Conservation (phyloP, 306 rosid species). For the Begonia peltatifolia region DNA sequence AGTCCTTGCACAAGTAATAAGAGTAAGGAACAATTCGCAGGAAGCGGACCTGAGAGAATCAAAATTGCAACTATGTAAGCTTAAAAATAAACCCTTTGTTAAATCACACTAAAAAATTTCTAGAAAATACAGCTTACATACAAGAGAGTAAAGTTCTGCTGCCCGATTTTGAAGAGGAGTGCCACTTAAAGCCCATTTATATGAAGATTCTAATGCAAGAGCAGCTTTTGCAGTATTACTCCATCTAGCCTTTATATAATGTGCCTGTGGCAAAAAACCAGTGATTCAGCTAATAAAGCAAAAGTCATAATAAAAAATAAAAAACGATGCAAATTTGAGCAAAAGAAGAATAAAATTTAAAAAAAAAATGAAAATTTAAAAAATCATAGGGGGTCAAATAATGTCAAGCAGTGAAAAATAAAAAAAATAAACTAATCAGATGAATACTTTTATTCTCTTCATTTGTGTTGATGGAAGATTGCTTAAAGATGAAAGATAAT, state of each 20-base stretch:
- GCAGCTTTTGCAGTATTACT: slow-evolving; percentile 75
- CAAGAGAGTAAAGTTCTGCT: slow-evolving; percentile 84
- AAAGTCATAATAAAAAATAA: background rate
- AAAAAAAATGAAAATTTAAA: background rate
- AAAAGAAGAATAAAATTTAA: background rate
- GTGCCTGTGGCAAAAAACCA: slow-evolving; percentile 36
- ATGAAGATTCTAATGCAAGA: slow-evolving; percentile 63
- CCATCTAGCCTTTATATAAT: slow-evolving; percentile 52
- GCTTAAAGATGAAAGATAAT: background rate
- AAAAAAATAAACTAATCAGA: too few species aligned
- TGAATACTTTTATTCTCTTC: too few species aligned
- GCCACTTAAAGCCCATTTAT: slow-evolving; percentile 93
- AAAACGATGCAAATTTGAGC: background rate
- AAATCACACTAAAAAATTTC: background rate
- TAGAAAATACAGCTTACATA: slow-evolving; percentile 12
- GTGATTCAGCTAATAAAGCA: background rate
- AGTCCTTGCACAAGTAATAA: slow-evolving; percentile 74
- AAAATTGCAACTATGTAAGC: slow-evolving; percentile 12
- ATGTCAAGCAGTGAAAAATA: too few species aligned
- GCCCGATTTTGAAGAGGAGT: slow-evolving; percentile 86
- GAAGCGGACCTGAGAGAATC: slow-evolving; percentile 50
- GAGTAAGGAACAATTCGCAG: slow-evolving; percentile 76
- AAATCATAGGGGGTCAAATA: background rate
- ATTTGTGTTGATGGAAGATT: too few species aligned
- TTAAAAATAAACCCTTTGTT: slow-evolving; percentile 2